Conservation (phyloP, 1,139 yeast genomes). For the Pichia kudriavzevii region DNA sequence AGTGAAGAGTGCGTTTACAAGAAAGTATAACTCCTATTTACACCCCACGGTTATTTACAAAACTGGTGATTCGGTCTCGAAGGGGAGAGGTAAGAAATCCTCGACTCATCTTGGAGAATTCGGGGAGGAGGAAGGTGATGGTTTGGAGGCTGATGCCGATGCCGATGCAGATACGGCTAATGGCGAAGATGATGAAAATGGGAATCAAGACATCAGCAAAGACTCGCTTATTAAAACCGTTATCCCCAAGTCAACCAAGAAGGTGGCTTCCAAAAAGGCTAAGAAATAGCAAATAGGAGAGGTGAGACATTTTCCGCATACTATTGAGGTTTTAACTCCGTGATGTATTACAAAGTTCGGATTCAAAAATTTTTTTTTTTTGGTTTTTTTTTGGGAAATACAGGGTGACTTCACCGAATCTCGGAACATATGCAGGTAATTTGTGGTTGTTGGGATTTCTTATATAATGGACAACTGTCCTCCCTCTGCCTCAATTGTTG, state of each 20-base stretch:
- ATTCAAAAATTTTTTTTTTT: too few species aligned
- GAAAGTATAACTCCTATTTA: conserved; percentile 62
- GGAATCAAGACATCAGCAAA: conserved; percentile 31
- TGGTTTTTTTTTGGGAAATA: too few species aligned
- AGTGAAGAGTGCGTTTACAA: conserved; percentile 77
- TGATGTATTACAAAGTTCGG: too few species aligned
- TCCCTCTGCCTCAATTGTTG: too few species aligned
- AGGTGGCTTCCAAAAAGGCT: conserved; percentile 6
- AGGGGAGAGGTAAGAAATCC: conserved; percentile 21
- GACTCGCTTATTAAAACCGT: conserved; percentile 34
- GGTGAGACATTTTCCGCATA: too few species aligned
- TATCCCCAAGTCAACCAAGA: conserved; percentile 34
- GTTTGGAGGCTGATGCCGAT: conserved; percentile 34
- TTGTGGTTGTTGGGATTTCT: too few species aligned
- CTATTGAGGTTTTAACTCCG: too few species aligned
- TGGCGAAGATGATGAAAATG: conserved; percentile 35
- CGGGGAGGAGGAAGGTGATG: conserved; percentile 32
- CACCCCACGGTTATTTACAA: conserved; percentile 87
- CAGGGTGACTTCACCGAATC: too few species aligned
- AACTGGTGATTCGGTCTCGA: conserved; percentile 48
- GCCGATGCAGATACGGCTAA: conserved; percentile 41
- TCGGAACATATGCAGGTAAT: too few species aligned
- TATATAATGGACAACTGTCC: too few species aligned
- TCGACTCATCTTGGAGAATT: conserved; percentile 38
- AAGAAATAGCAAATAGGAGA: too few species aligned